phyloP scores from a whole-genome alignment of 805 yeast species.

The Teunomyces funiuensis region DNA sequence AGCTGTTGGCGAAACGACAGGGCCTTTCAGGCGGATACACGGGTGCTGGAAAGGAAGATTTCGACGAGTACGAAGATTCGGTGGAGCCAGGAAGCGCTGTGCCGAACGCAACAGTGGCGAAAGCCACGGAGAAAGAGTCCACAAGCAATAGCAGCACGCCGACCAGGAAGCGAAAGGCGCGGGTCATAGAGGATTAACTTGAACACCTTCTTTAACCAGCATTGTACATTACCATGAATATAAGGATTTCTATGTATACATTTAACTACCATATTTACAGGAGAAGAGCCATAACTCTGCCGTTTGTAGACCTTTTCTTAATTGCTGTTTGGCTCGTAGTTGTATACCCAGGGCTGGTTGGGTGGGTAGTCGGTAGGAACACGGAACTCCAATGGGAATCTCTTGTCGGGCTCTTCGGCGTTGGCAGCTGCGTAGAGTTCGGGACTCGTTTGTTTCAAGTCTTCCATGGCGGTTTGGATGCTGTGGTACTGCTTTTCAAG shows the following conservation, averaged over 20 bases:
- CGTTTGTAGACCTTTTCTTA: too few species aligned
- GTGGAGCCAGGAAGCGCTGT: slow-evolving; percentile 23
- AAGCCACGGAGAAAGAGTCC: slow-evolving; percentile 1
- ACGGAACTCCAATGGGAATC: slow-evolving; percentile 81
- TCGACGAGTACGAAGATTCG: slow-evolving; percentile 39
- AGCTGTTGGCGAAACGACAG: slow-evolving; percentile 51
- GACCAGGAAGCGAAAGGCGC: slow-evolving; percentile 27
- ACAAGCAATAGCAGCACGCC: slow-evolving; percentile 17
- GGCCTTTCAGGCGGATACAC: slow-evolving; percentile 33
- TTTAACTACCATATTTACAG: slow-evolving; percentile 3
- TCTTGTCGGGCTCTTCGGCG: slow-evolving; percentile 49
- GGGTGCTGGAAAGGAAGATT: slow-evolving; percentile 29
- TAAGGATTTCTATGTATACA: slow-evolving; percentile 1
- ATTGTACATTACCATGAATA: neutral
- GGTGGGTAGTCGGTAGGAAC: slow-evolving; percentile 92
- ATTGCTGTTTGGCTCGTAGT: slow-evolving; percentile 24
- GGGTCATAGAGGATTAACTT: slow-evolving; percentile 26
- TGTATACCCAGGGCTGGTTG: slow-evolving; percentile 71
- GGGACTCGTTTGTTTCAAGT: slow-evolving; percentile 52
- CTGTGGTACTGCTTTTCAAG: slow-evolving; percentile 61
- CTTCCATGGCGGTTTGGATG: slow-evolving; percentile 71
- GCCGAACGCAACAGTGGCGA: slow-evolving; percentile 1
- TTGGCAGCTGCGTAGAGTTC: slow-evolving; percentile 65
- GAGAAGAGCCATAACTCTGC: neutral
- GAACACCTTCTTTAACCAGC: too few species aligned